phyloP scores from a whole-genome alignment of 192 early-diverging fungal genomes.

The Backusella tarrabulga region DNA sequence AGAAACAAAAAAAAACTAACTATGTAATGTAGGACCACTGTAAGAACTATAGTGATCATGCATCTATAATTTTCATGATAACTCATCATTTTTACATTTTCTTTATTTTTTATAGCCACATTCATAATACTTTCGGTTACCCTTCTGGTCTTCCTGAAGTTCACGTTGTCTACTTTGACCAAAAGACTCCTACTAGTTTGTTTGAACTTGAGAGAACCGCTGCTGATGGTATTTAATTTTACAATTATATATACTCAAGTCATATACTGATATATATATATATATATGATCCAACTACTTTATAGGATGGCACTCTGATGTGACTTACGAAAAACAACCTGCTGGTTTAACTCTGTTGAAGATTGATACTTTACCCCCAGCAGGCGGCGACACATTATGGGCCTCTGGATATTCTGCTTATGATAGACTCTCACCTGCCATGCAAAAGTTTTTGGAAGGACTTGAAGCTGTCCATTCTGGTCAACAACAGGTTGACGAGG shows the following conservation, averaged over 20 bases:
- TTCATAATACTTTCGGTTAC: slow-evolving; percentile 26
- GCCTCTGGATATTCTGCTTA: slow-evolving; percentile 28
- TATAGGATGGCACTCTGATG: slow-evolving; percentile 34
- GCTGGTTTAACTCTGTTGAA: slow-evolving; percentile 32
- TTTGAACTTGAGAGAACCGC: neutral
- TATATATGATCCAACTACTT: neutral
- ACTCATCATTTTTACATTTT: neutral
- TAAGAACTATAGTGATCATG: neutral
- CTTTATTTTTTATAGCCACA: slow-evolving; percentile 5
- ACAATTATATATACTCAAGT: neutral
- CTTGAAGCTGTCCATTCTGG: slow-evolving; percentile 35
- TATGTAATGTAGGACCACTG: neutral
- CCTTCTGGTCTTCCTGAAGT: slow-evolving; percentile 21
- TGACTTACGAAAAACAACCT: slow-evolving; percentile 32
- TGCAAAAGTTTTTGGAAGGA: slow-evolving; percentile 32
- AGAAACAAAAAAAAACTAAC: neutral
- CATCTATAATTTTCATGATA: neutral
- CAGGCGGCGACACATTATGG: slow-evolving; percentile 38
- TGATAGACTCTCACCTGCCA: slow-evolving; percentile 23
- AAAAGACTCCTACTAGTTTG: neutral
- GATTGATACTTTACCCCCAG: slow-evolving; percentile 26
- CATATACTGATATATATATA: neutral
- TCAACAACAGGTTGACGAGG: slow-evolving; percentile 19
- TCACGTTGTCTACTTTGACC: slow-evolving; percentile 32
- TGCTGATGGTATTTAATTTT: neutral